A percentile compares a stretch with the other conserved stretches of the same genome.
Evolutionary conservation across 805 yeast species (phyloP).

Genomic region (Starmerella lactis-condensi): DNA sequence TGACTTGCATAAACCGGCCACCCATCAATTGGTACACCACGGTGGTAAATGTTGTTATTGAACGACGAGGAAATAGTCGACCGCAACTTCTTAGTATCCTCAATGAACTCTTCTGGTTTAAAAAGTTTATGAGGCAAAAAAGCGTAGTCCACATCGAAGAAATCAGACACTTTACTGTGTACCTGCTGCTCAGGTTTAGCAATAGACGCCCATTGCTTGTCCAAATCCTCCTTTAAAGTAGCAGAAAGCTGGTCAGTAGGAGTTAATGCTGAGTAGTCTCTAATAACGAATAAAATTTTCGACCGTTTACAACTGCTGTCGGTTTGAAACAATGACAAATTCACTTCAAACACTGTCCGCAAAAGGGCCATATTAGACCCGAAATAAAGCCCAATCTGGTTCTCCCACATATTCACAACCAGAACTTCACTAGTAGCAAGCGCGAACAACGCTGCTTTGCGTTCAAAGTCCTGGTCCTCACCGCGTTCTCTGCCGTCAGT

Average conservation of each 20-base stretch:
- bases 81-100: constrained; percentile 45
- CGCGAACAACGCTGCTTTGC: constrained; percentile 91
- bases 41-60: constrained; percentile 56
- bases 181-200: constrained; percentile 52
- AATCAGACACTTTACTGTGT: constrained; percentile 43
- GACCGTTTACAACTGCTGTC: constrained; percentile 12
- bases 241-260: constrained; percentile 53
- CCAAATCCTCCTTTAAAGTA: constrained; percentile 53
- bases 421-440: constrained; percentile 77
- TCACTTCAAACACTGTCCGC: constrained; percentile 92
- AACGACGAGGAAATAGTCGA: constrained; percentile 37
- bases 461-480: constrained; percentile 94
- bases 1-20: constrained; percentile 83
- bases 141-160: constrained; percentile 67
- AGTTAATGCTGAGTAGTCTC: constrained; percentile 81
- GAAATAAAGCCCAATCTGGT: constrained; percentile 89
- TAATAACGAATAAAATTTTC: constrained; percentile 53
- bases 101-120: constrained; percentile 50
- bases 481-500: constrained; percentile 97
- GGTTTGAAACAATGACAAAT: constrained; percentile 58
- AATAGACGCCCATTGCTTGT: constrained; percentile 58
- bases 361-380: constrained; percentile 94
- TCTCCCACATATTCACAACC: constrained; percentile 90
- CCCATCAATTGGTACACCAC: constrained; percentile 80
- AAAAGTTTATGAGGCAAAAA: constrained; percentile 72